Evolutionary conservation across 768 basidiomycete species (phyloP), one percentile per base, ranked within the genome.

Genomic region (Lentinula lateritia): DNA sequence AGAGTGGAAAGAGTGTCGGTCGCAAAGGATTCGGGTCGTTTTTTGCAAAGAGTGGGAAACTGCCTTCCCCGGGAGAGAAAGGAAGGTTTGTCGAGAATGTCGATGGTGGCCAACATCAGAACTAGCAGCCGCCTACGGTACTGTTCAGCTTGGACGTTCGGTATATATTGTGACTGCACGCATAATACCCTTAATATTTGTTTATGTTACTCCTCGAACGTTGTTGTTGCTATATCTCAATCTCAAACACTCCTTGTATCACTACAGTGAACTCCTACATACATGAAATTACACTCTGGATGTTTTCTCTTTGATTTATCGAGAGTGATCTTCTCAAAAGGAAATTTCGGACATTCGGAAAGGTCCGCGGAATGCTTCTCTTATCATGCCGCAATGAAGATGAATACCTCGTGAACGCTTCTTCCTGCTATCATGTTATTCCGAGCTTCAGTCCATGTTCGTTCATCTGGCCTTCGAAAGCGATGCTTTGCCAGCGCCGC

Each of bases 11-110:
- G 59, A 59, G 58, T 38, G 3, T 38, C 50, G 63, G 39, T 43
- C 62, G 64, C 23, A 69, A 68, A 58, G 66, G 61, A 5, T 52
- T 60, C 18, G 50, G 59, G 20, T 50, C 60, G 38, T 62, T 69
- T 9, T 68, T 71, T 52, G 70, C 70, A 35, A 69, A 63, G 62
- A 48, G 6, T 48, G 46, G 20, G 18, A 71, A 70, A 35, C 55
- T 62, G 7, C 38, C 67, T 0, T 61, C 66, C 6, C n/a, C 63
- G 10, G 67, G 64, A 36, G 69, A 73, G 0, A 69, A 68, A 41
- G 76, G 77, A 46, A 71, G 74, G 50, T 80, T 79, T 41, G 66
- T 79, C 2, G 80, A 79, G 61, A 63, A 76, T 61, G 71, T 80
- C 42, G 65, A 56, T 36, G 41, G 50, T 2, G 50, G 46, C 23